These are phyloP conservation scores for Rhizopogon vesiculosus DNA, from an alignment of 768 basidiomycete genomes.

Conservation along the genomic window DNA sequence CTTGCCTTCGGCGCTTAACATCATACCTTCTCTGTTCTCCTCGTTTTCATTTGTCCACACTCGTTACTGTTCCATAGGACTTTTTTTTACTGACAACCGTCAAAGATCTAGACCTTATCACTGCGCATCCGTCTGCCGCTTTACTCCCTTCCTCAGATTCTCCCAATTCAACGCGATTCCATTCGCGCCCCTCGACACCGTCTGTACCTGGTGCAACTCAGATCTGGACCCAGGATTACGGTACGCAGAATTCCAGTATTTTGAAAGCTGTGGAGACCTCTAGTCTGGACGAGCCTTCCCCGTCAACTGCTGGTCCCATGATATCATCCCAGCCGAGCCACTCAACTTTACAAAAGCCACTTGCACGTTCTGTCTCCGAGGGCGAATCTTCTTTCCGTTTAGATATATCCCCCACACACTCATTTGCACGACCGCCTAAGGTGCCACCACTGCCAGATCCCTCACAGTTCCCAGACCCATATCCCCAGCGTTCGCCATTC, in stretches of 20 bases:
- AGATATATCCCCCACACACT: constrained; percentile 30
- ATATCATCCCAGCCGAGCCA: constrained; percentile 17
- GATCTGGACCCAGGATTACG: constrained; percentile 19
- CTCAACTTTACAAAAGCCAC: constrained; percentile 27
- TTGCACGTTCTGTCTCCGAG: constrained; percentile 36
- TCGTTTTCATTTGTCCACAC: constrained; percentile 14
- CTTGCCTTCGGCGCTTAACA: constrained; percentile 17
- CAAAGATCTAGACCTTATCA: constrained; percentile 23
- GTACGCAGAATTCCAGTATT: constrained; percentile 8
- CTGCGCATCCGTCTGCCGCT: constrained; percentile 24
- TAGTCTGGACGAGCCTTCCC: constrained; percentile 5
- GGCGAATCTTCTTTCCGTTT: constrained; percentile 33
- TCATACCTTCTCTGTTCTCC: constrained; percentile 9
- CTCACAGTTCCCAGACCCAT: constrained; percentile 66
- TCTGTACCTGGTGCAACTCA: constrained; percentile 22
- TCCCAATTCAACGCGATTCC: constrained; percentile 22
- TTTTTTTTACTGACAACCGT: constrained; percentile 13
- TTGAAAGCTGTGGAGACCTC: constrained; percentile 17
- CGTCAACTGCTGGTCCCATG: constrained; percentile 14
- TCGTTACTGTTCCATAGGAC: constrained; percentile 5
- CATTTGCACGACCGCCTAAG: constrained; percentile 41
- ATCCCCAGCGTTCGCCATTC: constrained; percentile 54
- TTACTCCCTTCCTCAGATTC: constrained; percentile 31
- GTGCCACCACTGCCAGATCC: constrained; percentile 53
- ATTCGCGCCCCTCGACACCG: constrained; percentile 38